Evolutionary conservation across 2,329 filamentous ascomycete species (phyloP).

Genomic region (Neobulgaria alba): DNA sequence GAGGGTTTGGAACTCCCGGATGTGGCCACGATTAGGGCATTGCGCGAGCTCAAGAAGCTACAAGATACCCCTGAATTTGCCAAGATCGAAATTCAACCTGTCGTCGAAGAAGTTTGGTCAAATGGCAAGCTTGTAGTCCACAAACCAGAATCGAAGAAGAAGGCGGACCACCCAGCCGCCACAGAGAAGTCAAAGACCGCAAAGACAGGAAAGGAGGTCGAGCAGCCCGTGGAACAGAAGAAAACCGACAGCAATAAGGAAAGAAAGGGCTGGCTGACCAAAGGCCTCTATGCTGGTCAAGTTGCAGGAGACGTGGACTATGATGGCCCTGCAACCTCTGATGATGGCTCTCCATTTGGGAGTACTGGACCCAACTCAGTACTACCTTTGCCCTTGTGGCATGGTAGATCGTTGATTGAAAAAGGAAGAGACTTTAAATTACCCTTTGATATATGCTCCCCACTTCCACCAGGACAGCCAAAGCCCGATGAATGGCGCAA

Average conservation of each 20-base stretch:
- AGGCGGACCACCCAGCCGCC: conserved; percentile 27
- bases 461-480: conserved; percentile 73
- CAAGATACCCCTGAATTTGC: conserved; percentile 55
- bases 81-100: conserved; percentile 48
- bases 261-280: conserved; percentile 52
- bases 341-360: too few relatives aligned
- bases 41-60: conserved; percentile 49
- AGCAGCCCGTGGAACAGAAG: conserved; percentile 8
- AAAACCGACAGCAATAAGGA: conserved; percentile 16
- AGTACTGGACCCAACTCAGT: conserved; percentile 44
- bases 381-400: conserved; percentile 72
- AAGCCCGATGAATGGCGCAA: conserved; percentile 92
- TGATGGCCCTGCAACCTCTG: too few relatives aligned
- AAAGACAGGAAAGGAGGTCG: conserved; percentile 1
- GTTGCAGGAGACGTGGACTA: too few relatives aligned
- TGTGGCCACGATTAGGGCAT: conserved; percentile 25
- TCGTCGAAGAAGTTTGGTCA: conserved; percentile 52
- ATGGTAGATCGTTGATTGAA: conserved; percentile 62
- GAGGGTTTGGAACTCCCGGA: too few relatives aligned
- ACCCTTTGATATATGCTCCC: conserved; percentile 83
- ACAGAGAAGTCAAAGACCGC: not conserved
- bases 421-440: conserved; percentile 76
- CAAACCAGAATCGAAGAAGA: conserved; percentile 30
- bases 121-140: conserved; percentile 52
- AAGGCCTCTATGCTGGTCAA: conserved; percentile 85